Evolutionary conservation across 345 rosid species (phyloP).

Genomic region (Murraya koenigii): DNA sequence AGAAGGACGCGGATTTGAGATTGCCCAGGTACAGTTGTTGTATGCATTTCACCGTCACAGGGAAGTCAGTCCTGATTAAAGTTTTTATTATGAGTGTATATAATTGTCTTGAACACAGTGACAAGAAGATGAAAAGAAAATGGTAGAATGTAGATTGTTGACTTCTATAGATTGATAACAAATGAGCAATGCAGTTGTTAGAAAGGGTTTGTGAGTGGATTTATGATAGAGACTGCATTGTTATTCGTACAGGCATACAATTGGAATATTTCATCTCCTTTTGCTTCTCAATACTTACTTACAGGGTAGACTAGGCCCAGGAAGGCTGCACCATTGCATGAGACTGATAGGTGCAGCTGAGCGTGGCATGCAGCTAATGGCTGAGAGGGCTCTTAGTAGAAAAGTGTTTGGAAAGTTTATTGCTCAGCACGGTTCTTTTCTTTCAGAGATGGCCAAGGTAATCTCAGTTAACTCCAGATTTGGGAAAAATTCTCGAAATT

Average conservation of each 20-base stretch:
- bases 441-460: conserved; percentile 87
- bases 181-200: background rate
- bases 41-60: background rate
- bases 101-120: background rate
- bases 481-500: background rate
- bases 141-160: background rate
- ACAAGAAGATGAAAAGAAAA: background rate
- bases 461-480: background rate
- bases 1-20: conserved; percentile 98
- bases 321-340: conserved; percentile 99
- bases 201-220: background rate
- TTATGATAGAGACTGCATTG: background rate
- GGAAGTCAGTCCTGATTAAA: background rate
- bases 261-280: background rate
- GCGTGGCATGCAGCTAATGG: conserved; percentile 97
- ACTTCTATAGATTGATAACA: no score
- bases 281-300: conserved; percentile 20
- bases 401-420: conserved; percentile 81
- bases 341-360: conserved; percentile 95
- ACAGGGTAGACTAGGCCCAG: conserved; percentile 98
- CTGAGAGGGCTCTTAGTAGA: conserved; percentile 74
- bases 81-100: background rate
- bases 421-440: conserved; percentile 88
- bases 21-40: conserved; percentile 75
- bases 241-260: background rate